Base-by-base conservation (phyloP, 768 basidiomycete genomes). In the Boletus bicolor region DNA sequence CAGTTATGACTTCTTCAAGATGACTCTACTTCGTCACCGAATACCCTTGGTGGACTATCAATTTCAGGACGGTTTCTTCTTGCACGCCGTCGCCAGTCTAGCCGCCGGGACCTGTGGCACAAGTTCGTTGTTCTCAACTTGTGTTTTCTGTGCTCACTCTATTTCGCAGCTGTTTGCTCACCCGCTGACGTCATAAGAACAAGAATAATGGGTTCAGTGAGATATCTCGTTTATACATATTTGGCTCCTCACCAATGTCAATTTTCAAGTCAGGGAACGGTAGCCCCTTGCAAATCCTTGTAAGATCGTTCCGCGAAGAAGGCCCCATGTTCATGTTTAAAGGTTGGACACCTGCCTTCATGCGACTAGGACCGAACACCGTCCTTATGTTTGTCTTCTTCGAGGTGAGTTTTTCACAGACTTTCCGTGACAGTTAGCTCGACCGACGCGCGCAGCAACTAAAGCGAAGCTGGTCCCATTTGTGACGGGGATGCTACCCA, bases 321-420 rank as follows among this genome's bases (percentile, higher is more conserved):
- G 91, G 91, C 0, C 78, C 83, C 10, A 76, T 77, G 56, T 92
- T 93, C 68, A 75, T 93, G 51, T 89, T 93, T 72, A 92, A 89
- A 68, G 91, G 91, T 35, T 93, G 91, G 91, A 89, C 89, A 17
- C 91, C 91, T 3, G 88, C 91, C 8, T 93, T 91, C 72, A 82
- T 88, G 62, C 84, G 91, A 46, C 73, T 93, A 42, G 90, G 86
- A 30, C 91, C 91, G 2, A 91, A 92, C 67, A 93, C 91, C 1
- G 78, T 93, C 35, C 75, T 93, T 5, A 80, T 93, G 73, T 93
- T 91, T 70, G 85, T 93, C 46, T 91, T 91, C 72, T 86, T 87
- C 59, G 91, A 93, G 76, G 89, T 87, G 60, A 47, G 75, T 52
- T n/a, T 35, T 24, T 15, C 41, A 34, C 26, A 55, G 30, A 50